Conservation (phyloP, 2,329 filamentous ascomycete species). For the Byssoonygena ceratinophila region DNA sequence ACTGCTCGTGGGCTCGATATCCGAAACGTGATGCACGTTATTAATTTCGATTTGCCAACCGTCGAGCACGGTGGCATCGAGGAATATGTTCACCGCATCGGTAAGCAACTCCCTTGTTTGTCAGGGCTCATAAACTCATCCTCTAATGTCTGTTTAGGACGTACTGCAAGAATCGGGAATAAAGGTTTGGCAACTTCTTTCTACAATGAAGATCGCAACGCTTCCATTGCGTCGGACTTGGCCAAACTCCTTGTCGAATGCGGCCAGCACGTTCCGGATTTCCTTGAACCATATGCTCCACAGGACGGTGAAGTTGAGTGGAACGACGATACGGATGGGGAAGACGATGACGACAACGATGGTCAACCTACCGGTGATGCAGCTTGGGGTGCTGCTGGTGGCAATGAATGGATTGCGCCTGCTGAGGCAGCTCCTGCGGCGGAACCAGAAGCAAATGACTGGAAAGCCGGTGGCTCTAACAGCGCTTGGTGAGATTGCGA, state of each 20-base stretch:
- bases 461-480: constrained; percentile 2
- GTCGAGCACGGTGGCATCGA: constrained; percentile 71
- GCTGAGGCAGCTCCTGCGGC: constrained; percentile 6
- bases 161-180: constrained; percentile 88
- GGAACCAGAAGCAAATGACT: neutral
- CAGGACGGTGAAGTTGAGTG: constrained; percentile 36
- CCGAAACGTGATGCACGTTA: constrained; percentile 73
- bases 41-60: constrained; percentile 83
- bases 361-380: constrained; percentile 18
- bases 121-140: neutral
- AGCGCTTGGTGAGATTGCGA: constrained; percentile 8
- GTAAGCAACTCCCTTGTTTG: constrained; percentile 36
- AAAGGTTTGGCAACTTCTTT: constrained; percentile 78
- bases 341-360: constrained; percentile 22
- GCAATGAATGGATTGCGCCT: constrained; percentile 2
- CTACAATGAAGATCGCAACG: constrained; percentile 64
- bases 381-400: constrained; percentile 12
- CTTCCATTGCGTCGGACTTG: constrained; percentile 58
- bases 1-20: constrained; percentile 83
- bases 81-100: constrained; percentile 91
- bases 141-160: constrained; percentile 44
- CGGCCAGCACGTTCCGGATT: constrained; percentile 68
- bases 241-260: constrained; percentile 75
- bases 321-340: constrained; percentile 45
- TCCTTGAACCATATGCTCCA: constrained; percentile 53